phyloP scores from a whole-genome alignment of 768 basidiomycete genomes.

The Tylopilus subfusipes region DNA sequence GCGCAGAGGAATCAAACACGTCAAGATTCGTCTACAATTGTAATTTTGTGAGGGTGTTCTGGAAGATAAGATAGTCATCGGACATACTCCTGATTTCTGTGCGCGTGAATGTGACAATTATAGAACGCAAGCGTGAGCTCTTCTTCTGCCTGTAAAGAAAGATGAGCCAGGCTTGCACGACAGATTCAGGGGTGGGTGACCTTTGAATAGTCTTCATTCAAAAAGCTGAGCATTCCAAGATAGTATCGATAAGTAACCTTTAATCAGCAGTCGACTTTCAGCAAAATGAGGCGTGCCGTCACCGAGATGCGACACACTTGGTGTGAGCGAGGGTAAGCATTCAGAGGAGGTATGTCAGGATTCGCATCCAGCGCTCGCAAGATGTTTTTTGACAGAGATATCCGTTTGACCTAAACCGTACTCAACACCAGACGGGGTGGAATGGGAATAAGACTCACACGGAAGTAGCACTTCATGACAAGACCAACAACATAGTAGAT shows the following conservation, averaged over 20 bases:
- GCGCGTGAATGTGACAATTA: slow-evolving; percentile 67
- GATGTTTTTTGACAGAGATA: slow-evolving; percentile 89
- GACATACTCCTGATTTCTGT: slow-evolving; percentile 81
- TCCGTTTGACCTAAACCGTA: slow-evolving; percentile 70
- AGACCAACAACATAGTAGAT: slow-evolving; percentile 90
- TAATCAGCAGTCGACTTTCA: slow-evolving; percentile 17
- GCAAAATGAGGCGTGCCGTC: slow-evolving; percentile 1
- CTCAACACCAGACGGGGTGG: background rate
- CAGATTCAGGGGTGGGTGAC: slow-evolving; percentile 35
- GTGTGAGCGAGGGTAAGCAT: slow-evolving; percentile 76
- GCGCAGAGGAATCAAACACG: slow-evolving; percentile 85
- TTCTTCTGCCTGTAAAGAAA: slow-evolving; percentile 63
- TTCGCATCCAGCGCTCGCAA: slow-evolving; percentile 85
- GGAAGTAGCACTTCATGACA: slow-evolving; percentile 93
- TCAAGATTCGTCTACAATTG: slow-evolving; percentile 72
- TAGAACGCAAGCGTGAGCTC: slow-evolving; percentile 86
- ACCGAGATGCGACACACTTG: slow-evolving; percentile 50
- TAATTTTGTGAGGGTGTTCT: background rate
- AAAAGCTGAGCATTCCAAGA: slow-evolving; percentile 88
- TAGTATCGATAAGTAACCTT: slow-evolving; percentile 96
- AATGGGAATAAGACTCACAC: slow-evolving; percentile 45
- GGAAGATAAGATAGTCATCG: background rate
- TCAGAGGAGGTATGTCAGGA: slow-evolving; percentile 76
- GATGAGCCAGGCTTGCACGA: background rate
- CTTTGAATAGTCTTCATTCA: slow-evolving; percentile 88